Evolutionary conservation across 257 asterid genomes (phyloP).

Genomic region (Plantago elongata): DNA sequence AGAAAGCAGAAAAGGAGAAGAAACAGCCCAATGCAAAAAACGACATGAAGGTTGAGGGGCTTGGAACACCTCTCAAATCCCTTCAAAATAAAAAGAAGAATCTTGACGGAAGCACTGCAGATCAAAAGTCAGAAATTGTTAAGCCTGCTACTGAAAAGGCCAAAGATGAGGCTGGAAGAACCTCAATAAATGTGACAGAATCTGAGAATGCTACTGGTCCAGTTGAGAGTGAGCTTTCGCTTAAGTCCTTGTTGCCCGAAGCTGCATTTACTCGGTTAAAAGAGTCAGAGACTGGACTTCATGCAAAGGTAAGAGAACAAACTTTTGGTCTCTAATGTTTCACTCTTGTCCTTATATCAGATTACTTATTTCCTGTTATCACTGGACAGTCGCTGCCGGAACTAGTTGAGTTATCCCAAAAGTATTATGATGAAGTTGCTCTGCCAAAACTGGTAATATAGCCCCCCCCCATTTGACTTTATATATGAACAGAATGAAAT

Average conservation of each 20-base stretch:
- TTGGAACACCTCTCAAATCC: constrained; percentile 85
- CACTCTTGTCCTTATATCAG: constrained; percentile 7
- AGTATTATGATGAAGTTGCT: constrained; percentile 80
- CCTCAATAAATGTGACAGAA: constrained; percentile 29
- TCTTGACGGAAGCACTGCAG: constrained; percentile 38
- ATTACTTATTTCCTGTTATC: constrained; percentile 28
- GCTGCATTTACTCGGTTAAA: constrained; percentile 65
- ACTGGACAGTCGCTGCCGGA: constrained; percentile 70
- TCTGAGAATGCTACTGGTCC: constrained; percentile 33
- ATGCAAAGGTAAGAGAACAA: constrained; percentile 55
- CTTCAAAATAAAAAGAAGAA: constrained; percentile 72
- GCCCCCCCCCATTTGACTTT: constrained; percentile 12
- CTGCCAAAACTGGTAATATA: constrained; percentile 83
- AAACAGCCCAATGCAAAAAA: constrained; percentile 51
- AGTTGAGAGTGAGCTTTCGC: constrained; percentile 52
- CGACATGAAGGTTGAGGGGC: constrained; percentile 96
- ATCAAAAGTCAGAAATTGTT: constrained; percentile 37
- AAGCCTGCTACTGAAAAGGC: constrained; percentile 35
- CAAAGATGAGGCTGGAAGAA: constrained; percentile 45
- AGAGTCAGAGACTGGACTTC: constrained; percentile 92
- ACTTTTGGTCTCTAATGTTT: constrained; percentile 6
- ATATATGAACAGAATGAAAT: too few species aligned
- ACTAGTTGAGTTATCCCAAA: constrained; percentile 61
- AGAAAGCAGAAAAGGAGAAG: constrained; percentile 85
- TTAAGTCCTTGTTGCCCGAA: constrained; percentile 58